These are phyloP conservation scores for Xanthoparmelia taractica DNA, from an alignment of 495 filamentous ascomycete genomes.

Conservation along the genomic window DNA sequence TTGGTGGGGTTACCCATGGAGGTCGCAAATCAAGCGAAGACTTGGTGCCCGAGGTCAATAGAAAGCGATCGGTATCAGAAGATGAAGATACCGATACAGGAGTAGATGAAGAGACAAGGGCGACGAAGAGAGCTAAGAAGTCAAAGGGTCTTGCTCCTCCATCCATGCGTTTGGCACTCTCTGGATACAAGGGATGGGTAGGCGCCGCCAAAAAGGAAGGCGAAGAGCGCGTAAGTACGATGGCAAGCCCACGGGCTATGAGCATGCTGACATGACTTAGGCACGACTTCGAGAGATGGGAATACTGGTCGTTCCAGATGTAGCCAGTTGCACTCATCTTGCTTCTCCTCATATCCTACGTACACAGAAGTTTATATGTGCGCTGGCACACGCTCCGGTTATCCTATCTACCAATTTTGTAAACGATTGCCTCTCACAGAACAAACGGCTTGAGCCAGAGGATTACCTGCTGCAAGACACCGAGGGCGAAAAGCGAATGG, in stretches of 20 bases:
- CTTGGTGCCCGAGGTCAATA: conserved; percentile 34
- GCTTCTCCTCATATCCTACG: conserved; percentile 79
- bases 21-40: conserved; percentile 47
- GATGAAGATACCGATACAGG: conserved; percentile 39
- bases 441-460: conserved; percentile 50
- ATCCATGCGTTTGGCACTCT: conserved; percentile 64
- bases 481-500: conserved; percentile 60
- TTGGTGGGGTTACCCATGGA: conserved; percentile 76
- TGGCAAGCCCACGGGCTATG: conserved; percentile 5
- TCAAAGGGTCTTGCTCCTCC: conserved; percentile 44
- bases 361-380: conserved; percentile 86
- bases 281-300: conserved; percentile 76
- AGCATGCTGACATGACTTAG: conserved; percentile 40
- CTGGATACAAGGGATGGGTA: conserved; percentile 73
- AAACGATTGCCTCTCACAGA: conserved; percentile 57
- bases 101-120: conserved; percentile 40
- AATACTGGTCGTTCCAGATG: conserved; percentile 68
- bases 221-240: conserved; percentile 61
- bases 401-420: conserved; percentile 74
- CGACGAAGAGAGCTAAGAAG: conserved; percentile 56
- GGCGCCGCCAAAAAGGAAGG: conserved; percentile 61
- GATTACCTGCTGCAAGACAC: conserved; percentile 62
- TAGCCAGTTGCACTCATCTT: conserved; percentile 69
- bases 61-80: conserved; percentile 36
- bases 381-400: conserved; percentile 66